These are phyloP conservation scores for Cyclotella cryptica DNA, from an alignment of 108 stramenopile species.

Conservation along the genomic window DNA sequence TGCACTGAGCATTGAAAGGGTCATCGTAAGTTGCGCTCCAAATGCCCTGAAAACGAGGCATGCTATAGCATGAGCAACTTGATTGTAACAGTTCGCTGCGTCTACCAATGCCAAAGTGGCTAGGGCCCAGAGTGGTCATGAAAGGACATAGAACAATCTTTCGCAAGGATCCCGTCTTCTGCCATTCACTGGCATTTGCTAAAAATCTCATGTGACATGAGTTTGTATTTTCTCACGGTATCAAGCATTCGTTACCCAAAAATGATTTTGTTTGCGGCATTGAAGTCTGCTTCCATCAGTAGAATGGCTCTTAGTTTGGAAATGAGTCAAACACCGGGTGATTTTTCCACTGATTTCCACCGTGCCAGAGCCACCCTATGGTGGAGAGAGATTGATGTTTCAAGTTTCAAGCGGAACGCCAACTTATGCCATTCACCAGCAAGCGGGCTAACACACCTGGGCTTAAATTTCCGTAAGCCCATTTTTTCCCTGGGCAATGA, in stretches of 20 bases:
- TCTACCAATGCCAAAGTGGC: conserved; percentile 17
- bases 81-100: conserved; percentile 28
- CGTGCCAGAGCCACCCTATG: background rate
- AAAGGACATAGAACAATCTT: conserved; percentile 3
- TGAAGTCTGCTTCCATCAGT: conserved; percentile 38
- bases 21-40: background rate
- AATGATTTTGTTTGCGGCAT: conserved; percentile 12
- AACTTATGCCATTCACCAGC: too few relatives aligned
- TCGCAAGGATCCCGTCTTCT: conserved; percentile 18
- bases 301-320: conserved; percentile 25
- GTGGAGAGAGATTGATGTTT: conserved; percentile 10
- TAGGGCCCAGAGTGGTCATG: background rate
- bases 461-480: too few relatives aligned
- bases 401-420: conserved; percentile 3
- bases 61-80: conserved; percentile 21
- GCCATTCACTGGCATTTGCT: conserved; percentile 13
- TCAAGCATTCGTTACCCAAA: conserved; percentile 22
- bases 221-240: background rate
- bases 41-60: conserved; percentile 1
- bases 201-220: conserved; percentile 29
- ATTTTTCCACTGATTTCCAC: conserved; percentile 25
- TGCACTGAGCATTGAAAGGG: background rate
- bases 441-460: too few relatives aligned
- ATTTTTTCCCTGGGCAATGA: too few relatives aligned
- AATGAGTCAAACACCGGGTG: background rate